Percentiles rank a stretch among this genome's conserved stretches.
Conservation (phyloP, 1,139 yeast genomes). For the Kurtzmaniella quercitrusa region DNA sequence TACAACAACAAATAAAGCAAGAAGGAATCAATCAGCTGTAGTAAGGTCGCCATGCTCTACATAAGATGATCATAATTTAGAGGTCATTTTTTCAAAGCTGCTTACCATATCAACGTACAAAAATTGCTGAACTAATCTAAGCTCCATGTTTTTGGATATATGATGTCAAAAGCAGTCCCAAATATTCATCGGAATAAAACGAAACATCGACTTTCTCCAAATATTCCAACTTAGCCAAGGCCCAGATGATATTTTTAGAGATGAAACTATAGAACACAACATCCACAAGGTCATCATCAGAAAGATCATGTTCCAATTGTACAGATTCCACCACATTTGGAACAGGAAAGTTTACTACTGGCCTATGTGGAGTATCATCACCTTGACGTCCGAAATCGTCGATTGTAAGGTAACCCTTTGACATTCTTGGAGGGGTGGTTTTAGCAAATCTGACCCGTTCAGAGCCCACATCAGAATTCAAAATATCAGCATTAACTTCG, state of each 20-base stretch:
- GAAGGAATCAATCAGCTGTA: too few relatives aligned
- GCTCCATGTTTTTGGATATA: constrained; percentile 16
- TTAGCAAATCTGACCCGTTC: neutral
- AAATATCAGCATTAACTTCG: neutral
- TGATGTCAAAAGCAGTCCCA: constrained; percentile 31
- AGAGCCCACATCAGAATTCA: neutral
- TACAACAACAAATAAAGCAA: too few relatives aligned
- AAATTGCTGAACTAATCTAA: constrained; percentile 8
- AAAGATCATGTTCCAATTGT: constrained; percentile 14
- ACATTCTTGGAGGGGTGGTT: constrained; percentile 11
- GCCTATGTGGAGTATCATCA: constrained; percentile 79
- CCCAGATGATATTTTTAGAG: constrained; percentile 56
- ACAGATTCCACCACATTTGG: constrained; percentile 73
- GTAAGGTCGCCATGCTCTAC: too few relatives aligned
- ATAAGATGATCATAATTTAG: too few relatives aligned
- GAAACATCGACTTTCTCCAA: constrained; percentile 13
- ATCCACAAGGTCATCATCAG: constrained; percentile 43
- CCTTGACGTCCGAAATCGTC: constrained; percentile 86
- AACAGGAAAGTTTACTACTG: constrained; percentile 53
- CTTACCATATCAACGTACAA: too few relatives aligned
- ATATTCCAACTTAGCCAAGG: constrained; percentile 38
- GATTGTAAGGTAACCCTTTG: constrained; percentile 69
- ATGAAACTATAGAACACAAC: constrained; percentile 78
- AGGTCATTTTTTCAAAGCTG: too few relatives aligned
- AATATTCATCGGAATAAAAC: constrained; percentile 28